phyloP scores from a whole-genome alignment of 2,329 filamentous ascomycete genomes.

The Zymoseptoria passerinii region DNA sequence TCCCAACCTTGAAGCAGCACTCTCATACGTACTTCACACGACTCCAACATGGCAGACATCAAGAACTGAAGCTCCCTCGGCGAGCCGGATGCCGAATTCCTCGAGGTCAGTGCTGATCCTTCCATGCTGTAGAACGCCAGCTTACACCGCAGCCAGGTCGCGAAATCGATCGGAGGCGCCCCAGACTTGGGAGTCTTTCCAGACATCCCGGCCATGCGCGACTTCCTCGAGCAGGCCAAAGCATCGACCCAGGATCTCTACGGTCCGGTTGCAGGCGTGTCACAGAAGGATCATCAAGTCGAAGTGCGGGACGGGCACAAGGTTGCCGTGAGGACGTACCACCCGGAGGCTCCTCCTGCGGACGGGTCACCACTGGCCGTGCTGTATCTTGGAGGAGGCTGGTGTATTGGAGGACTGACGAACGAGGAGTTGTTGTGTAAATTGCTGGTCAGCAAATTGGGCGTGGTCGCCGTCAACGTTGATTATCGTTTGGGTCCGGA shows the following conservation, averaged over 20 bases:
- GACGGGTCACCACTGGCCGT: slow-evolving; percentile 27
- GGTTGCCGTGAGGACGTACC: slow-evolving; percentile 25
- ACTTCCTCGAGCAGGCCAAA: slow-evolving; percentile 16
- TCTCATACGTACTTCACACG: neutral
- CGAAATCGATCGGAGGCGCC: slow-evolving; percentile 15
- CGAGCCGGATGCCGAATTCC: slow-evolving; percentile 21
- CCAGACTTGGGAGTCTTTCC: slow-evolving; percentile 23
- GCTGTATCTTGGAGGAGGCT: slow-evolving; percentile 41
- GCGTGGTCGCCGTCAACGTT: slow-evolving; percentile 40
- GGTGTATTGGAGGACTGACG: slow-evolving; percentile 36
- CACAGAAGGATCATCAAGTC: slow-evolving; percentile 35
- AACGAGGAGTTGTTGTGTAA: slow-evolving; percentile 38
- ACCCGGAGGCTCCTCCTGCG: slow-evolving; percentile 16
- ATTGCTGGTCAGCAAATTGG: slow-evolving; percentile 30
- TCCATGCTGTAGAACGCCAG: neutral
- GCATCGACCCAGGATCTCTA: slow-evolving; percentile 7
- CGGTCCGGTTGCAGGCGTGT: slow-evolving; percentile 17
- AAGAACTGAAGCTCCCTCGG: slow-evolving; percentile 22
- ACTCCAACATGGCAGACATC: slow-evolving; percentile 21
- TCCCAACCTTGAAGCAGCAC: neutral
- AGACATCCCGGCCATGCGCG: slow-evolving; percentile 14
- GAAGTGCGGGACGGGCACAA: slow-evolving; percentile 29
- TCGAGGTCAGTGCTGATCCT: slow-evolving; percentile 7
- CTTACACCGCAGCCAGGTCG: neutral
- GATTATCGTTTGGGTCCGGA: slow-evolving; percentile 48